Evolutionary conservation across 2,329 filamentous ascomycete genomes (phyloP).

Genomic region (Microdochium paspali): DNA sequence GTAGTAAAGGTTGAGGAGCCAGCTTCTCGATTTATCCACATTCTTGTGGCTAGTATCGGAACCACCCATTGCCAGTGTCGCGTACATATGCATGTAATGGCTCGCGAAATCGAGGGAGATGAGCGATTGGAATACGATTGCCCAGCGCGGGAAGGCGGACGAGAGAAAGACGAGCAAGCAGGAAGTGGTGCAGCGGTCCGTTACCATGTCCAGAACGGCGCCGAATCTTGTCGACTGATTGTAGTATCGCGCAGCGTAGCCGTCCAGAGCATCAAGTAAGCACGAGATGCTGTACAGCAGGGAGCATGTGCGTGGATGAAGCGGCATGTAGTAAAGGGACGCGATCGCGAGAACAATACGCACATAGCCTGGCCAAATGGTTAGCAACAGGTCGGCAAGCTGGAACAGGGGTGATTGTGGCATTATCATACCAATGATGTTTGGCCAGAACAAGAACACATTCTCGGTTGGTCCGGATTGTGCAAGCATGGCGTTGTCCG

Average conservation of each 20-base stretch:
- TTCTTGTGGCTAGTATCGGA: constrained; percentile 82
- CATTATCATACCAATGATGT: constrained; percentile 54
- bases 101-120: constrained; percentile 90
- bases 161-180: constrained; percentile 92
- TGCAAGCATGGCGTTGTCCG: background rate
- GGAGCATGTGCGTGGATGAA: constrained; percentile 93
- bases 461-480: constrained; percentile 42
- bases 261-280: constrained; percentile 89
- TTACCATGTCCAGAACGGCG: constrained; percentile 97
- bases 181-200: constrained; percentile 91
- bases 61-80: constrained; percentile 80
- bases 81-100: constrained; percentile 99
- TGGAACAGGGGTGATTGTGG: constrained; percentile 7
- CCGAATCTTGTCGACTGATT: constrained; percentile 93
- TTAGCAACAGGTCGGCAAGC: constrained; percentile 1
- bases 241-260: constrained; percentile 79
- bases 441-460: constrained; percentile 74
- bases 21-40: constrained; percentile 78
- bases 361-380: constrained; percentile 50
- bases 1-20: constrained; percentile 91
- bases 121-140: constrained; percentile 86
- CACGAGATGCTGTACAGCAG: constrained; percentile 89
- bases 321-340: constrained; percentile 97
- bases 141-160: constrained; percentile 89
- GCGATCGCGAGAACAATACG: constrained; percentile 76